Base-by-base conservation (phyloP, 441 rosid genomes). In the Melastoma candidum region DNA sequence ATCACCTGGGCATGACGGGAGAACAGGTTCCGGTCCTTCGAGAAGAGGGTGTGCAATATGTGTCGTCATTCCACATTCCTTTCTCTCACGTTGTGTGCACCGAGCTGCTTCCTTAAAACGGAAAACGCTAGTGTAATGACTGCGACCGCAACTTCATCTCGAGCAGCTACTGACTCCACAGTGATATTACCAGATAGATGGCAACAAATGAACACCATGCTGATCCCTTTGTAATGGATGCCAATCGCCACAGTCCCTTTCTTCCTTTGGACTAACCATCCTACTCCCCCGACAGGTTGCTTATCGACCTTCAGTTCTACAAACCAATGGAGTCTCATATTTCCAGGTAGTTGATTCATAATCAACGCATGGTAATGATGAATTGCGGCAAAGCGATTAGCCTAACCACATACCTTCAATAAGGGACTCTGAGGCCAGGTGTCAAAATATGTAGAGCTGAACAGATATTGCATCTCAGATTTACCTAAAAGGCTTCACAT, bases 221-320 rank as follows among this genome's bases (percentile, higher is more conserved):
- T 58, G 50, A 81, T 69, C 32, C 80, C 92, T 65, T 76, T 74
- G 58, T 63, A 83, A 51, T 70, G 68, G 53, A 86, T 74, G 46
- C 63, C 67, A 54, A 86, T 71, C n/a, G 86, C 83, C 2, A 81
- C 95, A 0, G 95, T 83, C n/a, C 90, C 95, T 63, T 83, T 83
- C 44, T 75, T 81, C 68, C 88, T 74, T 54, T 84, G 63, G 5
- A 72, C 74, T 12, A 85, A 64, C 49, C 95, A 84, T 61, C 95
- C 95, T 49, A 63, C 60, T 0, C 90, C 90, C 22, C 85, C 87
- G 1, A 76, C 66, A 1, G 88, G 79, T 60, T 77, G 70, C 67
- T 63, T 83, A 43, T 77, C 81, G 5, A 77, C 78, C 67, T 68
- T 79, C 54, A 81, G 2, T 61, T 85, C 90, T 83, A 53, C 22